Conservation (phyloP, 495 filamentous ascomycete species). For the Hypomontagnella monticulosa region DNA sequence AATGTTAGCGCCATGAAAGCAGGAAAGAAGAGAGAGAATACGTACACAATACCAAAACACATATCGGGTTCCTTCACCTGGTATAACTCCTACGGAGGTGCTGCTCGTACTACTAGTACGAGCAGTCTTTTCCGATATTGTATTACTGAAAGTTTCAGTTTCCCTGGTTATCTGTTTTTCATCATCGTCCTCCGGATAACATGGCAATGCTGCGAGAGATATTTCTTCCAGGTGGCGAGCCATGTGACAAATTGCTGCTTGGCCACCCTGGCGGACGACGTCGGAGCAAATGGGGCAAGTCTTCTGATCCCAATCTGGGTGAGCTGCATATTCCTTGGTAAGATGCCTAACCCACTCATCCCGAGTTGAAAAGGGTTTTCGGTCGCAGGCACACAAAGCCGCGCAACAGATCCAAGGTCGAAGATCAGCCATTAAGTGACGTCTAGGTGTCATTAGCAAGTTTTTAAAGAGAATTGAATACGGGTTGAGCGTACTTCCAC, state of each 20-base stretch:
- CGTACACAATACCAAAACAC: neutral
- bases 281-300: constrained; percentile 24
- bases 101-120: no score
- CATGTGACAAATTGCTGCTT: constrained; percentile 14
- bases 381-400: constrained; percentile 5
- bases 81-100: no score
- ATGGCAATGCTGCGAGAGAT: constrained; percentile 30
- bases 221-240: constrained; percentile 32
- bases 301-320: constrained; percentile 8
- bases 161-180: no score
- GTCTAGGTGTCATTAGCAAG: neutral
- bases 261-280: neutral
- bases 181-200: neutral
- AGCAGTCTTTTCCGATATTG: no score
- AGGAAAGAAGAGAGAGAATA: neutral
- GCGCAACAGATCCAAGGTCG: constrained; percentile 30
- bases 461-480: neutral
- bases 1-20: neutral
- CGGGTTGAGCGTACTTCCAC: constrained; percentile 29
- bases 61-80: no score
- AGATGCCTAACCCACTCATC: constrained; percentile 33
- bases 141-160: no score
- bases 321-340: constrained; percentile 8
- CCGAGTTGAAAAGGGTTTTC: constrained; percentile 9
- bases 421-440: constrained; percentile 18